Base-by-base conservation (phyloP, 192 early-diverging fungal genomes). In the Powellomyces hirtus region DNA sequence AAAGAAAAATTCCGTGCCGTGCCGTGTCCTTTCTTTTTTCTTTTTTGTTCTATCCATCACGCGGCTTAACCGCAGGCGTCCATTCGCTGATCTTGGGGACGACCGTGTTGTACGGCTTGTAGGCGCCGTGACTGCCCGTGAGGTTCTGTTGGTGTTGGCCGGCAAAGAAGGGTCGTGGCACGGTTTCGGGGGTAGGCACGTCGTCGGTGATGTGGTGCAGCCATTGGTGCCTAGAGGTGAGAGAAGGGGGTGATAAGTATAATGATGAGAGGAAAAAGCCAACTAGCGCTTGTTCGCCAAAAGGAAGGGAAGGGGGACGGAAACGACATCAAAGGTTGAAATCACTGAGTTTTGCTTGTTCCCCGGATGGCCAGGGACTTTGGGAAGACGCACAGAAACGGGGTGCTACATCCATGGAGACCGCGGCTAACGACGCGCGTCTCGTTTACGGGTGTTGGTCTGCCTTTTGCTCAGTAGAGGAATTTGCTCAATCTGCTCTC, bases 151-250 rank as follows among this genome's bases (percentile, higher is more conserved):
- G 10, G 36, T 75, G 65, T 22, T 26, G 22, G n/a, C 65, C 61
- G 0, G 60, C 27, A 72, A 70, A 83, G 70, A 79, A 81, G 20
- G 84, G 72, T 26, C 33, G 75, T n/a, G 75, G 77, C 27, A 81
- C 26, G n/a, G 74, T 79, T 33, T 66, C 24, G 10, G 70, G 66
- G 18, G 45, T 64, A 14, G 84, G 81, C 16, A 79, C 35, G 42
- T 85, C 84, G 68, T 85, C 84, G 18, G 84, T 81, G 34, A 81
- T 72, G 53, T 64, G 71, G 55, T 76, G 75, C 20, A 85, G 68
- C 84, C 84, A 85, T 50, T 83, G 80, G 68, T 85, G 80, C 82
- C 80, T 82, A 37, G 10, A 10, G 6, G 11, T 10, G 35, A 44
- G 34, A 22, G 38, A 8, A n/a, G n/a, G n/a, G n/a, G n/a, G n/a